Percentiles rank a stretch among this genome's conserved stretches.
phyloP scores from a whole-genome alignment of 2,329 filamentous ascomycete genomes.

The Simplicillium aogashimaense region DNA sequence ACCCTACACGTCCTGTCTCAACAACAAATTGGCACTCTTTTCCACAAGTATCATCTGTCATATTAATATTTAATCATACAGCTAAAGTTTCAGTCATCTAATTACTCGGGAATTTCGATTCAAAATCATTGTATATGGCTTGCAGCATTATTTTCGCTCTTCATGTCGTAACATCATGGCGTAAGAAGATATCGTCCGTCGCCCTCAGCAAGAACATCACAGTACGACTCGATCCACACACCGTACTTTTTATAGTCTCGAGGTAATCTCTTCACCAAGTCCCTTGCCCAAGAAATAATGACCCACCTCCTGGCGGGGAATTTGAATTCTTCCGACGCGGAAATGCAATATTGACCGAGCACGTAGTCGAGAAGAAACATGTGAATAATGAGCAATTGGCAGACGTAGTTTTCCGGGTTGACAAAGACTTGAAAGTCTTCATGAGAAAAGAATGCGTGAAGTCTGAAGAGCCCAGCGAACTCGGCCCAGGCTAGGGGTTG shows the following conservation, averaged over 20 bases:
- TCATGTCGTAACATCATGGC: conserved; percentile 9
- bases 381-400: conserved; percentile 25
- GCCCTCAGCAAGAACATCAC: conserved; percentile 10
- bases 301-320: conserved; percentile 13
- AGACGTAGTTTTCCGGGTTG: conserved; percentile 17
- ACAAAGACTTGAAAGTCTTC: conserved; percentile 21
- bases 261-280: conserved; percentile 11
- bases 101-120: too few relatives aligned
- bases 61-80: background rate
- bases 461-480: conserved; percentile 12
- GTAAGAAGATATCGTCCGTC: conserved; percentile 16
- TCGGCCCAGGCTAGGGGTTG: conserved; percentile 10
- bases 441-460: conserved; percentile 11
- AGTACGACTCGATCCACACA: conserved; percentile 13
- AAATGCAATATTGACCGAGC: conserved; percentile 13
- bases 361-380: conserved; percentile 22
- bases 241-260: conserved; percentile 8
- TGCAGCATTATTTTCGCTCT: too few relatives aligned
- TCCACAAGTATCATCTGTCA: background rate
- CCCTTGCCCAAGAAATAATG: conserved; percentile 14
- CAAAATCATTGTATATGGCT: too few relatives aligned
- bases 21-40: background rate
- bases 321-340: conserved; percentile 10
- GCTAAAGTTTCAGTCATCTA: background rate
- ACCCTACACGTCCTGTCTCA: background rate